These are phyloP conservation scores for Tylopilus sp. DNA, from an alignment of 1,284 basidiomycete genomes.

Conservation along the genomic window DNA sequence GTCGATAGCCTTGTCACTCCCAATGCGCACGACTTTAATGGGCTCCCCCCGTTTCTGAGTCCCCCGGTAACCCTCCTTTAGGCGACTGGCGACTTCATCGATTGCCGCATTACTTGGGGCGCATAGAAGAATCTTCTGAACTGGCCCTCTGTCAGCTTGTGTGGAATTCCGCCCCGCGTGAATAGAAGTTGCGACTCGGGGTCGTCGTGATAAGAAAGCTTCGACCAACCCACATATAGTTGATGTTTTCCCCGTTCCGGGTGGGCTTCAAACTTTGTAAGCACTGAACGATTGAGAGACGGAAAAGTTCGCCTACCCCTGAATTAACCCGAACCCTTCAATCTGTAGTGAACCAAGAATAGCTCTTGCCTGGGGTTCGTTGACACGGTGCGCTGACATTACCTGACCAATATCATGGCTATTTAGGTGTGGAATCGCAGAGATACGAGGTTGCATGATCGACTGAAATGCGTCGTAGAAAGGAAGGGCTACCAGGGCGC, in stretches of 20 bases:
- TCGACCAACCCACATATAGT: slow-evolving; percentile 96
- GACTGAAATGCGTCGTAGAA: slow-evolving; percentile 76
- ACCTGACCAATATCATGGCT: slow-evolving; percentile 56
- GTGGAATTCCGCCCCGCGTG: slow-evolving; percentile 41
- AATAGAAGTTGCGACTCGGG: slow-evolving; percentile 47
- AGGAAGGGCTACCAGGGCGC: slow-evolving; percentile 77
- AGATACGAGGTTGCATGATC: slow-evolving; percentile 67
- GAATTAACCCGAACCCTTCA: slow-evolving; percentile 88
- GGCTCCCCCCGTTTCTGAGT: slow-evolving; percentile 51
- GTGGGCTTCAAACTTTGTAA: slow-evolving; percentile 53
- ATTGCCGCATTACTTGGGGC: slow-evolving; percentile 99
- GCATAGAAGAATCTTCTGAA: slow-evolving; percentile 85
- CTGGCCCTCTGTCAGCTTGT: slow-evolving; percentile 46
- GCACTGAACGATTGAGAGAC: slow-evolving; percentile 3
- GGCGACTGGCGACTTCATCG: slow-evolving; percentile 89
- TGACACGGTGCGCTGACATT: slow-evolving; percentile 75
- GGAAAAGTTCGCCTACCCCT: slow-evolving; percentile 65
- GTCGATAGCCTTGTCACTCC: slow-evolving; percentile 78
- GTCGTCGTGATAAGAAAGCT: slow-evolving; percentile 68
- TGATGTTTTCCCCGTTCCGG: slow-evolving; percentile 98
- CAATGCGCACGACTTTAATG: slow-evolving; percentile 88
- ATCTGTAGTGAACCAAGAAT: slow-evolving; percentile 74
- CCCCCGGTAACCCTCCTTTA: slow-evolving; percentile 75
- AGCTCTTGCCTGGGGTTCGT: slow-evolving; percentile 93
- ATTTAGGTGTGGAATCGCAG: slow-evolving; percentile 47